These are phyloP conservation scores for Candida sanyaensis DNA, from an alignment of 1,139 yeast genomes.

Conservation along the genomic window DNA sequence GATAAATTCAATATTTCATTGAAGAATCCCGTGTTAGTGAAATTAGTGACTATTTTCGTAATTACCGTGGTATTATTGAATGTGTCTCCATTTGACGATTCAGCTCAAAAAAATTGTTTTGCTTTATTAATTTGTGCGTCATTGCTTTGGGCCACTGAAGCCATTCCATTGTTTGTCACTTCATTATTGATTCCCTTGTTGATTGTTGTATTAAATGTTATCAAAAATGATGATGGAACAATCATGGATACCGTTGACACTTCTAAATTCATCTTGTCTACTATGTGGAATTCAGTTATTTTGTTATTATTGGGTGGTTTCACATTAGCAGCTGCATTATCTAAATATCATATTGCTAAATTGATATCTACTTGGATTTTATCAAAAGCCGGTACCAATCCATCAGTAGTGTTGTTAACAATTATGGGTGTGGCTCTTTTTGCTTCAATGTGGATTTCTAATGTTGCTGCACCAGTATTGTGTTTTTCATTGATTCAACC, in stretches of 20 bases:
- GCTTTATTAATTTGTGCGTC: conserved; percentile 72
- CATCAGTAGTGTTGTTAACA: conserved; percentile 60
- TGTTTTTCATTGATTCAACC: conserved; percentile 71
- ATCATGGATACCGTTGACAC: conserved; percentile 55
- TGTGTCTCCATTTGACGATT: conserved; percentile 59
- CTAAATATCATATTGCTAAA: conserved; percentile 70
- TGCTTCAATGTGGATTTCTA: conserved; percentile 78
- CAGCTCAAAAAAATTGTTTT: conserved; percentile 64
- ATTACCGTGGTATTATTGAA: conserved; percentile 51
- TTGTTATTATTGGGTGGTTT: conserved; percentile 72
- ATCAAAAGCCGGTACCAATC: conserved; percentile 66
- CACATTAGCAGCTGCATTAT: conserved; percentile 71
- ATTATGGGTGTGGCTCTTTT: conserved; percentile 70
- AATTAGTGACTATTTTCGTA: conserved; percentile 44
- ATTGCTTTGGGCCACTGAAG: conserved; percentile 71
- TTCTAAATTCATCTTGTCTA: conserved; percentile 53
- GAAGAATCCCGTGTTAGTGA: conserved; percentile 45
- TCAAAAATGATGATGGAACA: conserved; percentile 58
- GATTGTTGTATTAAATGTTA: conserved; percentile 54
- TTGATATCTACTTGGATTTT: conserved; percentile 66
- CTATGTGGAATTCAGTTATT: conserved; percentile 78
- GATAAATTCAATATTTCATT: conserved; percentile 39
- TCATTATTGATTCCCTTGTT: conserved; percentile 64
- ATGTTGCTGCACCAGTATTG: conserved; percentile 77
- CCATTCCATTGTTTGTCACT: conserved; percentile 69